Base-by-base conservation (phyloP, 2,329 filamentous ascomycete species). In the Xylariaceae sp. region DNA sequence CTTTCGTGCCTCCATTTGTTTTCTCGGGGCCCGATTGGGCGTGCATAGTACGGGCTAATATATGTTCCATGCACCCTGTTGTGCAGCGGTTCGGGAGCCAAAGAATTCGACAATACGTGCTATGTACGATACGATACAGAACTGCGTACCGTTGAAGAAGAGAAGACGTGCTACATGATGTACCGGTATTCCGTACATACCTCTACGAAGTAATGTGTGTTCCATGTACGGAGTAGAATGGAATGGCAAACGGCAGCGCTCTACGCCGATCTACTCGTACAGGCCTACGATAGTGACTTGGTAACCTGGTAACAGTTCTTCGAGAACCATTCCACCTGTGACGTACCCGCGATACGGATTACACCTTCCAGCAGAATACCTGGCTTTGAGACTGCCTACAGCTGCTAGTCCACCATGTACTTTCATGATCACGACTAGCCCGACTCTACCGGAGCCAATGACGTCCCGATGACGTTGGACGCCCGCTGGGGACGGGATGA, bases 11-110 rank as follows among this genome's bases (percentile, higher is more conserved):
- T 35, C 52, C 42, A 55, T 55, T 49, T 55, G 44, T 48, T 53
- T 48, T 30, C 45, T 54, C 48, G 39, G 59, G 55, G 50, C 55
- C 60, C 45, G 56, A 64, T 64, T 53, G 57, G 59, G 56, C 55
- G 50, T 61, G 37, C 53, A 62, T 62, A 60, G 58, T 60, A 47
- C 54, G 39, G 5, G 13, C 42, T 15, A 6, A 15, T 45, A 45
- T 45, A 45, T 45, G 11, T 45, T 60, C 56, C 17, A 57, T 56
- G 55, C 55, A 64, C 56, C 55, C 53, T 55, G 57, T 52, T 60
- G 39, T 50, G 50, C 53, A 62, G 55, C 37, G 59, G 55, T 45
- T 45, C 42, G 42, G 42, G 13, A 45, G 42, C 42, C 42, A 45
- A 17, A n/a, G 11, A 47, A 15, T 23, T 18, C 37, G 11, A 42